Evolutionary conservation across 805 yeast genomes (phyloP), one percentile per base, ranked within the genome.

Genomic region (Debaryomyces tyrocola): DNA sequence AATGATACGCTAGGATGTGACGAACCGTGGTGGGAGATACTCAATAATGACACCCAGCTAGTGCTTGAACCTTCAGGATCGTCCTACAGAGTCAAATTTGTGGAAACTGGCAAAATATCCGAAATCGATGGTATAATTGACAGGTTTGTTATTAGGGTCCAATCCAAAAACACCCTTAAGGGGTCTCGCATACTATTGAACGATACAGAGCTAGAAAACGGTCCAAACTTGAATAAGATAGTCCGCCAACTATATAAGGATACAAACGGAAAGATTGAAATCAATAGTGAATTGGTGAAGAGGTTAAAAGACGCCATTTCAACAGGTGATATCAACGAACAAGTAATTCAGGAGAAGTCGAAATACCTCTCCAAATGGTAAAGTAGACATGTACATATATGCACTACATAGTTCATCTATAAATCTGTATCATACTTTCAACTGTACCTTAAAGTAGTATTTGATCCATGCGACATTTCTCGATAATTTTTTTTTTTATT

Each of bases 311-410:
- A 43, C 7, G 48, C 54, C 35, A 33, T 40, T 14, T 35, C 40
- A 28, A 21, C 21, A 8, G 54, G 54, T 4, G 37, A 33, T 20
- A 33, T 51, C 12, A 45, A 51, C 39, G 54, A 51, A 21, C 48
- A 45, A 14, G 28, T 51, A 2, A 38, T 51, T 17, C 52, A 48
- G 37, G 54, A 51, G 42, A 51, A 48, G 39, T 36, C 33, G 11
- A 43, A 40, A 27, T 21, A 36, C 15, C 20, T 34, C 6, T 42
- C 52, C 10, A 45, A 41, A 28, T 45, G 54, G 46, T 51, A 41
- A 35, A 7, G 14, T 21, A 21, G 12, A 31, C n/a, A 18, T 17
- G 18, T 17, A 17, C 18, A 17, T 4, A 17, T 17, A 10, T 15
- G 27, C 35, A 27, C 21, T 41, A 43, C 27, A 29, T 29, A 11